phyloP scores from a whole-genome alignment of 805 yeast genomes.

The Myxozyma neglecta region DNA sequence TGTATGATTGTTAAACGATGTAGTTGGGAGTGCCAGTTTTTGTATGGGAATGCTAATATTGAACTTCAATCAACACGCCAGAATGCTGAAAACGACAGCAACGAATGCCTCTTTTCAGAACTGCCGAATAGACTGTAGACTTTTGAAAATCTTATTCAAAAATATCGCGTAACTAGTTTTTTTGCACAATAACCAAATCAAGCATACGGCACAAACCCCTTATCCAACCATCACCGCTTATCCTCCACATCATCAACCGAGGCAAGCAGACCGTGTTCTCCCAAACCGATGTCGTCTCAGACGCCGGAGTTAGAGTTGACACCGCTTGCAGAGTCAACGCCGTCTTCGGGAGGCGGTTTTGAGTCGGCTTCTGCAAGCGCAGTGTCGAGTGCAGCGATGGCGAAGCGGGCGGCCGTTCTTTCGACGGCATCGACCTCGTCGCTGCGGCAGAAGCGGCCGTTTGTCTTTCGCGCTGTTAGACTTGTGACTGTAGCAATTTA shows the following conservation, averaged over 20 bases:
- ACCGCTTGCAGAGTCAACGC: not conserved
- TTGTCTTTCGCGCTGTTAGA: conserved; percentile 19
- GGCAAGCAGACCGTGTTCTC: not conserved
- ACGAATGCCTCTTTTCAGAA: no score
- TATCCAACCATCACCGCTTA: not conserved
- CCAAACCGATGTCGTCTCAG: conserved; percentile 1
- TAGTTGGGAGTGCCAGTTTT: no score
- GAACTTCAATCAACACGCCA: no score
- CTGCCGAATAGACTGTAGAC: no score
- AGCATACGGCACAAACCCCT: no score
- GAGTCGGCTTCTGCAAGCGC: not conserved
- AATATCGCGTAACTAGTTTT: no score
- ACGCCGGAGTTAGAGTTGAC: conserved; percentile 17
- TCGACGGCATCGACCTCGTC: conserved; percentile 5
- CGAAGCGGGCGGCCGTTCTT: conserved; percentile 2
- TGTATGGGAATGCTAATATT: no score
- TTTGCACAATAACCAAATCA: no score
- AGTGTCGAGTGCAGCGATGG: not conserved
- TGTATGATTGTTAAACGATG: no score
- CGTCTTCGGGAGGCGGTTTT: not conserved
- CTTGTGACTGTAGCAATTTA: conserved; percentile 16
- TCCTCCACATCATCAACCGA: not conserved
- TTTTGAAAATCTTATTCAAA: no score
- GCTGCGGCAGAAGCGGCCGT: conserved; percentile 16
- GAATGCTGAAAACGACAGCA: no score